phyloP scores from a whole-genome alignment of 129 eudicot genomes.

The Escallonia herrerae region DNA sequence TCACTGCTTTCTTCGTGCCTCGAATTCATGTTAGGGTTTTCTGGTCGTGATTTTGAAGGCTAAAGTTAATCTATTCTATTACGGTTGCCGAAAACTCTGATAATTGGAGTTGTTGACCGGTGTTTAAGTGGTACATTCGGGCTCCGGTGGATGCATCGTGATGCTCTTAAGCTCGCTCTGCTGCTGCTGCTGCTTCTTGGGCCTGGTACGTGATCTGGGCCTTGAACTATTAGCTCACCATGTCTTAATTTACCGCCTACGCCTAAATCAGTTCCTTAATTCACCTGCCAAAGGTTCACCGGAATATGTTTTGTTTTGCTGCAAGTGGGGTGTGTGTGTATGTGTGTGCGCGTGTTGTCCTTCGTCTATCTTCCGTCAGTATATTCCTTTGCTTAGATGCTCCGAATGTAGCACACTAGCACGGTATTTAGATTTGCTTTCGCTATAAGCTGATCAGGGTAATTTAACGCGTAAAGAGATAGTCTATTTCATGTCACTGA shows the following conservation, averaged over 20 bases:
- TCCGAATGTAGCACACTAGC: background rate
- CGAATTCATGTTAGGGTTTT: too few species aligned
- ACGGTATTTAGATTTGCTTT: background rate
- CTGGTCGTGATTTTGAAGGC: too few species aligned
- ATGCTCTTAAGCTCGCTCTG: conserved; percentile 29
- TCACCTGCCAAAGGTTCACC: too few species aligned
- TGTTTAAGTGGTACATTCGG: conserved; percentile 18
- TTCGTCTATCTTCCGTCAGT: background rate
- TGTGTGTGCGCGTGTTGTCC: background rate
- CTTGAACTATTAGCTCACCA: background rate
- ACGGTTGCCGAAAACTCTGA: too few species aligned
- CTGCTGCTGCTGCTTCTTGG: conserved; percentile 34
- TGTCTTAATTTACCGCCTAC: background rate
- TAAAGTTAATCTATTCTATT: too few species aligned
- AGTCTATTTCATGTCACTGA: too few species aligned
- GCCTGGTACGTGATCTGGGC: conserved; percentile 33
- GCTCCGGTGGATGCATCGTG: conserved; percentile 31
- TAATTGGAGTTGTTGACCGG: too few species aligned
- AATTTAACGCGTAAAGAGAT: too few species aligned
- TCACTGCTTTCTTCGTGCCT: too few species aligned
- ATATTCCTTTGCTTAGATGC: background rate
- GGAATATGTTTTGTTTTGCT: too few species aligned
- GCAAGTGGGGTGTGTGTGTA: background rate
- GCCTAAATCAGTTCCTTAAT: too few species aligned
- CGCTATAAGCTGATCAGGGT: too few species aligned